A percentile compares a stretch with the other conserved stretches of the same genome.
phyloP scores from a whole-genome alignment of 176 grass and related monocot species.

The Rhynchospora pubera region DNA sequence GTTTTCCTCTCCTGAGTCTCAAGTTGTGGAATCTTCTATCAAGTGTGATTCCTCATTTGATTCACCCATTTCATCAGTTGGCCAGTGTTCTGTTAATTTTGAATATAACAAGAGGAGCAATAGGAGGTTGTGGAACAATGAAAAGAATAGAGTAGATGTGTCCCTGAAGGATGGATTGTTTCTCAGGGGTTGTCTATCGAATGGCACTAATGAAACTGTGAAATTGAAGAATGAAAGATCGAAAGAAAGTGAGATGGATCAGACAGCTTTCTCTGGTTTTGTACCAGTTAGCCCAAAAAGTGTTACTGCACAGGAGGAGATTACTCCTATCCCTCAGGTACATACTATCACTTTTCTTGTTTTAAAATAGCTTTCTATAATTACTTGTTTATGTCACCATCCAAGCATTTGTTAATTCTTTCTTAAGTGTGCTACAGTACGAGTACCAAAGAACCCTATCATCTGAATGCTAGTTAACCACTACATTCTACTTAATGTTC shows the following conservation, averaged over 20 bases:
- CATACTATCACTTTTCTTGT: neutral
- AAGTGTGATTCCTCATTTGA: slow-evolving; percentile 40
- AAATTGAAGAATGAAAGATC: slow-evolving; percentile 36
- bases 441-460: neutral
- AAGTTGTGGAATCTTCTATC: slow-evolving; percentile 64
- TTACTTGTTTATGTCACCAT: neutral
- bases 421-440: neutral
- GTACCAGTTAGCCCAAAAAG: slow-evolving; percentile 21
- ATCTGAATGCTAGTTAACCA: neutral
- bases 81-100: slow-evolving; percentile 60
- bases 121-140: slow-evolving; percentile 68
- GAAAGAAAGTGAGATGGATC: slow-evolving; percentile 35
- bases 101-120: slow-evolving; percentile 37
- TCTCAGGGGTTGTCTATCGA: slow-evolving; percentile 40
- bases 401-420: no score
- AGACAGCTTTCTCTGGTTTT: slow-evolving; percentile 62
- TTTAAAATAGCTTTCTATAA: neutral
- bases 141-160: slow-evolving; percentile 50
- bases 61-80: slow-evolving; percentile 44
- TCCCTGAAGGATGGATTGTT: slow-evolving; percentile 88
- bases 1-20: slow-evolving; percentile 65
- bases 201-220: slow-evolving; percentile 35
- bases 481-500: neutral
- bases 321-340: slow-evolving; percentile 64
- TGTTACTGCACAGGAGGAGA: slow-evolving; percentile 17